phyloP scores from a whole-genome alignment of 1,284 basidiomycete genomes.

The Pascua guehoae region DNA sequence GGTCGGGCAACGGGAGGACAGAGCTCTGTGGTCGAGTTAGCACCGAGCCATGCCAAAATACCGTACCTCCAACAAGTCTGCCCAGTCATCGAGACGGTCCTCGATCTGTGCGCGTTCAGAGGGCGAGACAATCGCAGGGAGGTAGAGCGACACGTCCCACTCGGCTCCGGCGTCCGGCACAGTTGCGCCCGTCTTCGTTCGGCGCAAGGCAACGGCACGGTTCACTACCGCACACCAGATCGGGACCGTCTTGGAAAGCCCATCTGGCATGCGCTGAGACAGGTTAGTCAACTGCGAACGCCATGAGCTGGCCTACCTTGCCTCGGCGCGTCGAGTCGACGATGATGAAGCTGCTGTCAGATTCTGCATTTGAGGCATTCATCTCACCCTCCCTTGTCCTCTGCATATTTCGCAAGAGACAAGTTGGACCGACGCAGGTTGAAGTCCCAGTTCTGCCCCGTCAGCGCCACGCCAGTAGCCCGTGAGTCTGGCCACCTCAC shows the following conservation, averaged over 20 bases:
- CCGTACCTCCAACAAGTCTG: constrained; percentile 58
- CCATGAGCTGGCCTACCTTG: constrained; percentile 53
- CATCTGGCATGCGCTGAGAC: constrained; percentile 75
- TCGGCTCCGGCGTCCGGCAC: neutral
- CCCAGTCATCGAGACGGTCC: constrained; percentile 61
- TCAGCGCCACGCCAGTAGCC: neutral
- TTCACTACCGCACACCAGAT: constrained; percentile 96
- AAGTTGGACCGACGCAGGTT: constrained; percentile 82
- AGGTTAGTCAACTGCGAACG: neutral
- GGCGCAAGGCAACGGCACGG: constrained; percentile 55
- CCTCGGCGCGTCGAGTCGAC: constrained; percentile 92
- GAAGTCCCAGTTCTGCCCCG: constrained; percentile 66
- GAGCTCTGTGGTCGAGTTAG: constrained; percentile 28
- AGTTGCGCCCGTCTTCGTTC: neutral
- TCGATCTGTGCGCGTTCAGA: constrained; percentile 51
- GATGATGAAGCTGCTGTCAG: constrained; percentile 63
- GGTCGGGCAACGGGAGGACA: constrained; percentile 38
- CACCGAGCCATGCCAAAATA: neutral
- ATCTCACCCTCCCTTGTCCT: constrained; percentile 60
- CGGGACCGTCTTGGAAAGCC: constrained; percentile 88
- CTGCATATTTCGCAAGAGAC: constrained; percentile 64
- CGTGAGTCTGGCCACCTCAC: constrained; percentile 29
- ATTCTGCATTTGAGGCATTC: neutral
- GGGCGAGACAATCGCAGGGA: constrained; percentile 43
- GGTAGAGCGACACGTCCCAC: constrained; percentile 42